phyloP scores from a whole-genome alignment of 2,329 filamentous ascomycete genomes.

The Fusarium proliferatum region DNA sequence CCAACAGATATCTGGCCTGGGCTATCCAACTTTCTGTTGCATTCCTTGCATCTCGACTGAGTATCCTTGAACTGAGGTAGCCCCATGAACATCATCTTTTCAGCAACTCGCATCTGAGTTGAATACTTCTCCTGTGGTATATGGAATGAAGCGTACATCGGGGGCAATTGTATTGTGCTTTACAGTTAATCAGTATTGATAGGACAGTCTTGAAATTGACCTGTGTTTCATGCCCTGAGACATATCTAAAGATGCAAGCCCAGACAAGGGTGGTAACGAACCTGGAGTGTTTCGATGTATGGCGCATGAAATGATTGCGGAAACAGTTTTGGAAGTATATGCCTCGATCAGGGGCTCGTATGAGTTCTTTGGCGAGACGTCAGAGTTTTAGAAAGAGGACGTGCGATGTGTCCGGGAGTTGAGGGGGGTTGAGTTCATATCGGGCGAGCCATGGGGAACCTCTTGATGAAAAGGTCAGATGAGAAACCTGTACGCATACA shows the following conservation, averaged over 20 bases:
- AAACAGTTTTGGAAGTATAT: neutral
- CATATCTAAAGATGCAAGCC: neutral
- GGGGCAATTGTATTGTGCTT: neutral
- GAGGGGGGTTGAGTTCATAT: neutral
- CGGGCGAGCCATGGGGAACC: neutral
- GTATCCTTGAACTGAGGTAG: constrained; percentile 4
- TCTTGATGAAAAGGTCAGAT: neutral
- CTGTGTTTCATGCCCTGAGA: neutral
- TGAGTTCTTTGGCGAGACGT: neutral
- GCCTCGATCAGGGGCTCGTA: neutral
- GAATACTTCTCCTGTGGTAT: neutral
- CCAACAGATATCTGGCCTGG: neutral
- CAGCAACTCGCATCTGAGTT: neutral
- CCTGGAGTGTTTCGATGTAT: neutral
- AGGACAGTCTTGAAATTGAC: neutral
- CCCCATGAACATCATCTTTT: constrained; percentile 31
- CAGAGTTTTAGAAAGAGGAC: neutral
- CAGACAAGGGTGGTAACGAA: neutral
- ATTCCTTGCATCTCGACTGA: neutral
- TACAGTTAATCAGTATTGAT: neutral
- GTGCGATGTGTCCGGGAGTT: neutral
- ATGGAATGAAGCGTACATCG: constrained; percentile 4
- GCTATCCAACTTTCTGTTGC: constrained; percentile 2
- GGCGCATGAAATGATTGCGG: no score
- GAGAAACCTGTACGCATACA: neutral